Evolutionary conservation across 2,329 filamentous ascomycete species (phyloP).

Genomic region (Fusarium sp.): DNA sequence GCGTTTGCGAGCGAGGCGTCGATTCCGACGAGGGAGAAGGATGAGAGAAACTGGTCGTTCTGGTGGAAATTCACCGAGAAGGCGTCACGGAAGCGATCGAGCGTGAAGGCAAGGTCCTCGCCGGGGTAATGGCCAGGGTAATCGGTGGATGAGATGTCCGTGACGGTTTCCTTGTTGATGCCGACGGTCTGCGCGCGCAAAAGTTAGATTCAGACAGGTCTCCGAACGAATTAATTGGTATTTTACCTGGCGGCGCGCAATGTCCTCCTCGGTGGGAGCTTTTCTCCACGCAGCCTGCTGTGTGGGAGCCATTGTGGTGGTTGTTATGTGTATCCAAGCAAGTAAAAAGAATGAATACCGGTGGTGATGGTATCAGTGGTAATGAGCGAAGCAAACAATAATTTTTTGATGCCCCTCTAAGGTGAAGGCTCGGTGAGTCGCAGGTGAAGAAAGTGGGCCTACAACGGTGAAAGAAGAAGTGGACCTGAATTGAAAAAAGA

Average conservation of each 20-base stretch:
- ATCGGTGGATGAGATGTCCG: slow-evolving; percentile 88
- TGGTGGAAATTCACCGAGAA: slow-evolving; percentile 87
- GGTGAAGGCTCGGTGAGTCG: slow-evolving; percentile 37
- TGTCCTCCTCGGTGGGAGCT: slow-evolving; percentile 66
- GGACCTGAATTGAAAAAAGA: slow-evolving; percentile 4
- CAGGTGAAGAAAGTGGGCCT: slow-evolving; percentile 31
- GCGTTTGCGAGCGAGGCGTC: slow-evolving; percentile 96
- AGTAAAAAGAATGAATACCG: slow-evolving; percentile 8
- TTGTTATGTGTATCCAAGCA: slow-evolving; percentile 3
- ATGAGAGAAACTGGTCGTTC: slow-evolving; percentile 80
- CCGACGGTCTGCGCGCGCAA: slow-evolving; percentile 75
- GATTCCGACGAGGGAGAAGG: slow-evolving; percentile 91
- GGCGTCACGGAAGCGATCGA: slow-evolving; percentile 77
- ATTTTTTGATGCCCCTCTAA: slow-evolving; percentile 54
- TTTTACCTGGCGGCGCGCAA: slow-evolving; percentile 72
- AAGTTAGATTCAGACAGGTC: slow-evolving; percentile 21
- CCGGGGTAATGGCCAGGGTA: slow-evolving; percentile 92
- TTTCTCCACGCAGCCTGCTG: slow-evolving; percentile 54
- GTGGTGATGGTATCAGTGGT: slow-evolving; percentile 21
- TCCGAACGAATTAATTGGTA: slow-evolving; percentile 17
- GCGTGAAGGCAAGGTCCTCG: slow-evolving; percentile 85
- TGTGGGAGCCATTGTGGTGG: slow-evolving; percentile 51
- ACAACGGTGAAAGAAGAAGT: not conserved
- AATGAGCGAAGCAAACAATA: slow-evolving; percentile 38
- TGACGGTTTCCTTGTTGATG: slow-evolving; percentile 91